Conservation (phyloP, 1,284 basidiomycete genomes). For the Pascua guehoae region DNA sequence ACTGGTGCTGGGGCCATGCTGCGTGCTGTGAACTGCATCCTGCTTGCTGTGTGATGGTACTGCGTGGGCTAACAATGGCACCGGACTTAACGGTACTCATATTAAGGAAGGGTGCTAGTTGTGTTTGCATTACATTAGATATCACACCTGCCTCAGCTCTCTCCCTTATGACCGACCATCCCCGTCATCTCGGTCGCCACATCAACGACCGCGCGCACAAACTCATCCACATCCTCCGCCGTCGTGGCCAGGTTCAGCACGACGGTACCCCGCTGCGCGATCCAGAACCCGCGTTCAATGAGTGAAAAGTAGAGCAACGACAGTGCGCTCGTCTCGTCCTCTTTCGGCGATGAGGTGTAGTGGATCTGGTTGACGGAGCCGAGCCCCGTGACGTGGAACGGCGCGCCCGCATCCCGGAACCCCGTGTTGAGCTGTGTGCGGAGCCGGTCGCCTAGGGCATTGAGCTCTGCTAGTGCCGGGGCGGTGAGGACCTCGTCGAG, state of each 20-base stretch:
- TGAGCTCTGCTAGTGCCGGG: conserved; percentile 18
- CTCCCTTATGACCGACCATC: neutral
- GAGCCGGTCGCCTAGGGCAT: conserved; percentile 22
- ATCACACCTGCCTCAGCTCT: too few species aligned
- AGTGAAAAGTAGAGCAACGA: conserved; percentile 23
- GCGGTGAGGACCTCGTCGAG: conserved; percentile 21
- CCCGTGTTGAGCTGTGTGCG: conserved; percentile 15
- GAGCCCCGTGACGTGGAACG: conserved; percentile 24
- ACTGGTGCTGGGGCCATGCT: too few species aligned
- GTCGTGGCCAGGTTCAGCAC: conserved; percentile 9
- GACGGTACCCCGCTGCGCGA: conserved; percentile 24
- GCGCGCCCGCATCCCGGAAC: neutral
- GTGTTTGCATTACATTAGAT: too few species aligned
- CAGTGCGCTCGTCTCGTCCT: conserved; percentile 3
- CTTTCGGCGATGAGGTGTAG: conserved; percentile 14
- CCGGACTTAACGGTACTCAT: too few species aligned
- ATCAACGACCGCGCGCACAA: conserved; percentile 2
- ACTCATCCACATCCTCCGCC: conserved; percentile 12
- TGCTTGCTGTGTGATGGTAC: too few species aligned
- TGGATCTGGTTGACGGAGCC: conserved; percentile 32
- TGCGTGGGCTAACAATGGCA: too few species aligned
- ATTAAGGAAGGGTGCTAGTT: too few species aligned
- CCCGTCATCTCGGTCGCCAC: neutral
- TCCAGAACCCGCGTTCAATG: conserved; percentile 21
- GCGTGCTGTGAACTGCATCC: too few species aligned